These are phyloP conservation scores for Nemania sp. DNA, from an alignment of 2,329 filamentous ascomycete species.

Conservation along the genomic window DNA sequence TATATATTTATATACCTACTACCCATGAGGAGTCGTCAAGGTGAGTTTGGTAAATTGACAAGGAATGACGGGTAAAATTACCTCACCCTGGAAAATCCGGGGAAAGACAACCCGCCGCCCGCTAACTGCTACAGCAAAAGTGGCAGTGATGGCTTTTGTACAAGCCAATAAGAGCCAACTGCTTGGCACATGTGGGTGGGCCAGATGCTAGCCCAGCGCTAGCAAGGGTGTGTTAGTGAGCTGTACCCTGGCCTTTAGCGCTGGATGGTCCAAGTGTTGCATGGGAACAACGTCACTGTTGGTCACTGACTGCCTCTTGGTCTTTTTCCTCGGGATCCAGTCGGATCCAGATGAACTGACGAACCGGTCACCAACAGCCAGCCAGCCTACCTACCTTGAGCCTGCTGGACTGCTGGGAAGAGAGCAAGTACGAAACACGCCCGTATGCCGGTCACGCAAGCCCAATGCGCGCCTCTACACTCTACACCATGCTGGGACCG, in stretches of 20 bases:
- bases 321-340: background rate
- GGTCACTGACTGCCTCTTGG: constrained; percentile 5
- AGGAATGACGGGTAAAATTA: constrained; percentile 3
- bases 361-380: constrained; percentile 3
- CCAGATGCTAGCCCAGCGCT: background rate
- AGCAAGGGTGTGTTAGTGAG: background rate
- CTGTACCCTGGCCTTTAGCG: constrained; percentile 7
- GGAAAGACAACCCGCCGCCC: constrained; percentile 30
- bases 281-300: constrained; percentile 20
- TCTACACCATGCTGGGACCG: no score
- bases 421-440: background rate
- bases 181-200: background rate
- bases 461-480: background rate
- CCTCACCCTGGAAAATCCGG: constrained; percentile 34
- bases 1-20: background rate
- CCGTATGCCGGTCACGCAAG: background rate
- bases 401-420: background rate
- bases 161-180: constrained; percentile 11
- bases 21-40: background rate
- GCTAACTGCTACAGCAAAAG: constrained; percentile 12
- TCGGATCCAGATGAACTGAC: constrained; percentile 7
- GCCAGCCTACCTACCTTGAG: background rate
- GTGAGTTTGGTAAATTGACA: background rate
- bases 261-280: constrained; percentile 12
- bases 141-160: constrained; percentile 11